phyloP scores from a whole-genome alignment of 768 basidiomycete genomes.

The Mycena amicta region DNA sequence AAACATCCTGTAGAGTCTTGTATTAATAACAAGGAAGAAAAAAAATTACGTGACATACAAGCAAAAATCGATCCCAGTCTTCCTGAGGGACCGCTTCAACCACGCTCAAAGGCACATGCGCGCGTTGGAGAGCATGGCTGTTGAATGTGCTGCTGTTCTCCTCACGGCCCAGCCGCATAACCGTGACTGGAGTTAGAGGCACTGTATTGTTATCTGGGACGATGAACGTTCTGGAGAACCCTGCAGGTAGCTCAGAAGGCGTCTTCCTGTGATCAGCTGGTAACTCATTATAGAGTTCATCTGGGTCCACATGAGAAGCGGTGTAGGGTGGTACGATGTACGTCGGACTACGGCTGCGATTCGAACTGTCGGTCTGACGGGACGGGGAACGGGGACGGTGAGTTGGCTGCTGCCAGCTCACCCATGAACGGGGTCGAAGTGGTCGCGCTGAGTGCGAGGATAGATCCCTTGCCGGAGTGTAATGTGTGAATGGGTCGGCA shows the following conservation, averaged over 20 bases:
- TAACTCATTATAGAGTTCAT: not conserved
- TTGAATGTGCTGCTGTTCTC: not conserved
- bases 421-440: too few relatives aligned
- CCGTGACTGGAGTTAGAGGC: not conserved
- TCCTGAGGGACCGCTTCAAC: not conserved
- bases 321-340: not conserved
- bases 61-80: constrained; percentile 14
- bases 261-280: not conserved
- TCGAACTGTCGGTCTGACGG: not conserved
- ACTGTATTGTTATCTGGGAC: not conserved
- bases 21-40: not conserved
- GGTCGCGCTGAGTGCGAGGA: not conserved
- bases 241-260: not conserved
- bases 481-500: too few relatives aligned
- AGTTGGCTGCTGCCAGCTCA: too few relatives aligned
- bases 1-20: constrained; percentile 17
- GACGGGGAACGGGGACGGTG: too few relatives aligned
- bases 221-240: not conserved
- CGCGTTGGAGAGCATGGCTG: not conserved
- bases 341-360: not conserved
- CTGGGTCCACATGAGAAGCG: not conserved
- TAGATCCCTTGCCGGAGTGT: not conserved
- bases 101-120: not conserved
- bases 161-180: constrained; percentile 12
- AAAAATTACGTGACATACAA: constrained; percentile 4